Evolutionary conservation across 257 asterid genomes (phyloP), one percentile per base, ranked within the genome.

Genomic region (Salvia rosmarinus): DNA sequence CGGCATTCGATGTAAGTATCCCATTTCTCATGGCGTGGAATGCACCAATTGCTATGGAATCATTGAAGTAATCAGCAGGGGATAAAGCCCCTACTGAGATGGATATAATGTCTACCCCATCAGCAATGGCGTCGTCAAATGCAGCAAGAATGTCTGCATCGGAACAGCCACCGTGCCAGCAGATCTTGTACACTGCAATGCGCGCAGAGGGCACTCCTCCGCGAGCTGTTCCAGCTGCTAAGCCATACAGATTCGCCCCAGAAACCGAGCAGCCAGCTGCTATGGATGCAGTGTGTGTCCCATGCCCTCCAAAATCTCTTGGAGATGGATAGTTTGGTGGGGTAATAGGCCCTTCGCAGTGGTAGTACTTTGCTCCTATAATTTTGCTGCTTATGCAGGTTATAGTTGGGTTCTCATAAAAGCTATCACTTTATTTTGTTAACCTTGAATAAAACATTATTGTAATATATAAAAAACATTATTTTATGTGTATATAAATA

Each of bases 301-400:
- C 91, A 21, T 88, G 95, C 1, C 91, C 95, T 46, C 61, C 83
- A 0, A 81, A 34, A 10, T 85, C 91, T 80, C 95, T 75, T 1
- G 95, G 89, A 2, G 89, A 83, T 2, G 70, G 9, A 85, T 1
- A 20, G n/a, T 83, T 85, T 0, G 70, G 76, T 20, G 42, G 17
- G 35, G 10, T 67, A 2, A 77, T 50, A 5, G n/a, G 1, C 20
- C 87, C 88, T 1, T 69, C 78, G 6, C 80, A 54, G 19, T 74
- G 75, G 49, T 88, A 88, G 57, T 88, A 82, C 73, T 75, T 88
- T 34, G 79, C 95, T 75, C 91, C 95, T 9, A 88, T 81, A 5
- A 88, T 79, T 81, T 88, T 88, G 71, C 95, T 88, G 82, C 76
- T n/a, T n/a, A n/a, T n/a, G n/a, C n/a, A n/a, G n/a, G n/a, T n/a